A percentile compares a stretch with the other conserved stretches of the same genome.
Conservation (phyloP, 345 rosid genomes). For the Citropsis articulata region DNA sequence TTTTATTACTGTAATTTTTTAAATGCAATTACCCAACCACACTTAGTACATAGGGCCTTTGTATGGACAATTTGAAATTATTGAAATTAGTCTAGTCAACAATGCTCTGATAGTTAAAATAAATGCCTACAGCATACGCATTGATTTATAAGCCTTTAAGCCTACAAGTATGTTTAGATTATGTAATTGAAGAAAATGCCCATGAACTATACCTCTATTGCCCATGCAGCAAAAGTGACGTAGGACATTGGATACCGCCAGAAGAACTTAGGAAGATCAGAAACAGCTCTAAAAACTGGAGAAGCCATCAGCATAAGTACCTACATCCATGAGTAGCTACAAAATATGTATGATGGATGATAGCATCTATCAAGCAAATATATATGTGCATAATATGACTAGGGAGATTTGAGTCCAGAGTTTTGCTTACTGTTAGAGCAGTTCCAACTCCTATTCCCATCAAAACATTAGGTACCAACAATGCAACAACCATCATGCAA, state of each 20-base stretch:
- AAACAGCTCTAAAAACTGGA: constrained; percentile 18
- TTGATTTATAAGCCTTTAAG: too few species aligned
- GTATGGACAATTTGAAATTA: too few species aligned
- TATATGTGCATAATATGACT: too few species aligned
- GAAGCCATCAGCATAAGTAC: constrained; percentile 31
- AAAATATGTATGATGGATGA: not conserved
- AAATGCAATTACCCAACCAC: too few species aligned
- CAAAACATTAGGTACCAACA: constrained; percentile 29
- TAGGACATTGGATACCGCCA: constrained; percentile 44
- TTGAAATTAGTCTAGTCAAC: too few species aligned
- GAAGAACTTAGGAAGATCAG: constrained; percentile 40
- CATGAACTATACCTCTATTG: constrained; percentile 29
- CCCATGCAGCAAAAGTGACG: constrained; percentile 43
- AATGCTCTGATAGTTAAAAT: too few species aligned
- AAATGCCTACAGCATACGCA: too few species aligned
- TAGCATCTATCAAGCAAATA: too few species aligned
- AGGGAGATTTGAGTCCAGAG: not conserved
- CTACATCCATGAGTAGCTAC: constrained; percentile 10
- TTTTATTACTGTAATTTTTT: too few species aligned
- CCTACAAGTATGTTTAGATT: not conserved
- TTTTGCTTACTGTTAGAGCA: constrained; percentile 24
- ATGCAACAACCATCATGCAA: constrained; percentile 18
- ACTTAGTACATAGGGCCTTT: too few species aligned
- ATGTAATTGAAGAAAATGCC: not conserved
- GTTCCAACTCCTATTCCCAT: constrained; percentile 33